Evolutionary conservation across 345 rosid species (phyloP).

Genomic region (Nasturtium officinale): DNA sequence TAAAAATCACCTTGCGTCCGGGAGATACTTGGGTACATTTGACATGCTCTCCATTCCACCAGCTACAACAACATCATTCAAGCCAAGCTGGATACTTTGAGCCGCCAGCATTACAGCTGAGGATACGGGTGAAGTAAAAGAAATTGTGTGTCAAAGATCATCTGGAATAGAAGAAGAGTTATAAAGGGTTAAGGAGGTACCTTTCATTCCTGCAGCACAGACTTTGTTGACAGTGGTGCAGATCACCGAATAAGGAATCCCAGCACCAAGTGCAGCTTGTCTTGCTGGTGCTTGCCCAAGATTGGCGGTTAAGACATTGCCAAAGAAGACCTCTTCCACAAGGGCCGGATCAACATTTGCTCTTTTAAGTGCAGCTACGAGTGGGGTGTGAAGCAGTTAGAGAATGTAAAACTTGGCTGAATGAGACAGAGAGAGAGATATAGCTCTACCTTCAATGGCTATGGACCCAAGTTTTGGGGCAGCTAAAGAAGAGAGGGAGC

Average conservation of each 20-base stretch:
- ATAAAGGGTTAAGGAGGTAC: slow-evolving; percentile 35
- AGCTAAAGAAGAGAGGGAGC: slow-evolving; percentile 75
- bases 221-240: slow-evolving; percentile 97
- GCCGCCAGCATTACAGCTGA: slow-evolving; percentile 88
- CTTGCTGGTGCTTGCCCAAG: slow-evolving; percentile 99
- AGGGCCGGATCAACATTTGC: slow-evolving; percentile 81
- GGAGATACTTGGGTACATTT: slow-evolving; percentile 84
- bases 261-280: slow-evolving; percentile 96
- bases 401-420: slow-evolving; percentile 3
- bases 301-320: slow-evolving; percentile 92
- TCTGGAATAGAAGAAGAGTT: not conserved
- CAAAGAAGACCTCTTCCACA: slow-evolving; percentile 93
- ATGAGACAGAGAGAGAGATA: not conserved
- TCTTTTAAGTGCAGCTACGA: slow-evolving; percentile 75
- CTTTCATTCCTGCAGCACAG: slow-evolving; percentile 95
- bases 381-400: slow-evolving; percentile 18
- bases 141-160: slow-evolving; percentile 4
- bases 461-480: slow-evolving; percentile 87
- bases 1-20: slow-evolving; percentile 72
- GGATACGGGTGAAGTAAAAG: slow-evolving; percentile 2
- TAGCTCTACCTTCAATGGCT: slow-evolving; percentile 60
- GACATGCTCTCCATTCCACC: slow-evolving; percentile 99
- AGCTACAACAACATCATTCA: slow-evolving; percentile 84
- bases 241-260: slow-evolving; percentile 79
- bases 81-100: slow-evolving; percentile 77